Base-by-base conservation (phyloP, 371 early-diverging fungal genomes). In the Rhizomucor pusillus region DNA sequence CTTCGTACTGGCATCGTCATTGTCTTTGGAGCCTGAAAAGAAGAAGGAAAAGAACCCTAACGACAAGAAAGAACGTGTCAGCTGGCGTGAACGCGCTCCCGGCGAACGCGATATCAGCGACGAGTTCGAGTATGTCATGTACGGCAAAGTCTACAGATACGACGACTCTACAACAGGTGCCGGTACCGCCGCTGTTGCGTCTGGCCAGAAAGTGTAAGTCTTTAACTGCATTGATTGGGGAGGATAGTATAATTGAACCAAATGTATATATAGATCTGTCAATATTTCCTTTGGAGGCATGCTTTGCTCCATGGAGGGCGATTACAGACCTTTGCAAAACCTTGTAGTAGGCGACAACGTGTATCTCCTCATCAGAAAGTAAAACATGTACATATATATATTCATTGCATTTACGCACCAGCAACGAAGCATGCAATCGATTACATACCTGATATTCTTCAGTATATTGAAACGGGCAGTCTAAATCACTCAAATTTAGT, bases 81-180 rank as follows among this genome's bases (percentile, higher is more conserved):
- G 75, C 68, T 83, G 84, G 83, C 75, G 83, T 45, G 69, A 85
- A 64, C 76, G 80, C 69, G 75, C 81, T 58, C 75, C 77, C 50
- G 69, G 84, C 58, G 88, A 88, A 57, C 74, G 80, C 49, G 86
- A 90, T 46, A 66, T 97, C 63, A 92, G 93, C 7, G 97, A 97
- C 50, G 92, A 94, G 44, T 98, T 90, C 70, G 97, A 98, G 40
- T 98, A 98, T 68, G 97, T 98, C 22, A 95, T 95, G 95, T 90
- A 87, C 67, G 98, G 98, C 49, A 92, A 93, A 70, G 91, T 94
- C 19, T 98, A 92, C 79, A 86, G 92, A 71, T 95, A 86, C 65
- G 96, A 95, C 47, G 95, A 96, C 57, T 75, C 80, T 36, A 77
- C 79, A 25, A 77, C 81, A n/a, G 63, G 65, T 13, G 43, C 52